Evolutionary conservation across 192 early-diverging fungal genomes (phyloP), one percentile per base, ranked within the genome.

Genomic region (Mortierella alpina): DNA sequence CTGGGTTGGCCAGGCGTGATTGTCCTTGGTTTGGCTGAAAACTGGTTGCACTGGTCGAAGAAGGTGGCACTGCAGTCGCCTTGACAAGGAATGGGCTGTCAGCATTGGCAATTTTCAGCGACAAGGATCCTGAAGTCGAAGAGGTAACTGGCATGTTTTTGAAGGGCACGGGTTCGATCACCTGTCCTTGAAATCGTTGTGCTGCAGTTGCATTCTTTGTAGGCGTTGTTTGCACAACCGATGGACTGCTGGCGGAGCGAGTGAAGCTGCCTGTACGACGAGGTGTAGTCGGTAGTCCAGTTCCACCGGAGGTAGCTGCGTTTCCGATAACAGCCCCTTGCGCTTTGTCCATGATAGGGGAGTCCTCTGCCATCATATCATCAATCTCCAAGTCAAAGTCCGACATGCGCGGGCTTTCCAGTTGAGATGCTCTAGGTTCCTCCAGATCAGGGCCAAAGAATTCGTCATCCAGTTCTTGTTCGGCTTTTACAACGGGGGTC

Each of bases 331-430:
- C 13, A 47, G 44, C 31, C 6, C 14, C 49, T 31, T 22, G 52
- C 10, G 68, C 6, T 40, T 13, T 59, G 23, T 52, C 57, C 41
- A 63, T 72, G n/a, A 67, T 51, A 8, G 76, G 69, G 2, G 76
- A 79, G n/a, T 71, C 68, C 2, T 66, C 76, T 11, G 17, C 9
- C 63, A 69, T 65, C 63, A 70, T 69, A 15, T 79, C 69, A 10
- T 40, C 56, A 6, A 52, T 48, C n/a, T 61, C 72, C 39, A 72
- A 20, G 5, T 72, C 63, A 51, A 79, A 71, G 14, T 79, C 69
- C 13, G 57, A 61, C 57, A 79, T 66, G n/a, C 76, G 69, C 10
- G 76, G 76, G 39, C 76, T 79, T 39, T 79, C 76, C 11, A 64
- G 63, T 10, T 72, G 76, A 15, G 63, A 72, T n/a, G 55, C 49